A percentile compares a stretch with the other conserved stretches of the same genome.
Evolutionary conservation across 331 rosid genomes (phyloP).

Genomic region (Dryas integrifolia): DNA sequence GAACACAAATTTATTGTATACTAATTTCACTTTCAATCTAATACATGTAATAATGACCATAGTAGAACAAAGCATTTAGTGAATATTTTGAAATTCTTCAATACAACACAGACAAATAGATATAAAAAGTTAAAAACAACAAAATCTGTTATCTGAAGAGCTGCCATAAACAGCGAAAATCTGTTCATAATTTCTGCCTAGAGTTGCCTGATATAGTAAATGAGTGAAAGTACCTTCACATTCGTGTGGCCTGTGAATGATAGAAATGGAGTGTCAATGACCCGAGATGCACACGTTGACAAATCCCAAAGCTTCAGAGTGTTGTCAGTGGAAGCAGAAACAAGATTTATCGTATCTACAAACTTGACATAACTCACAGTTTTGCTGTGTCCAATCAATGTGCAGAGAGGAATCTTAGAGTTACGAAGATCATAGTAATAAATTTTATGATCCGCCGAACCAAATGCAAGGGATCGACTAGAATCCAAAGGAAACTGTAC

Average conservation of each 20-base stretch:
- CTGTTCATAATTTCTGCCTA: not conserved
- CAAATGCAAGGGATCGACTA: conserved; percentile 81
- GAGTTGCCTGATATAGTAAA: conserved; percentile 6
- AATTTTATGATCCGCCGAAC: conserved; percentile 90
- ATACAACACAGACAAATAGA: not conserved
- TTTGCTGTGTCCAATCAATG: conserved; percentile 79
- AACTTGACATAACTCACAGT: conserved; percentile 95
- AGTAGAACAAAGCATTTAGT: not conserved
- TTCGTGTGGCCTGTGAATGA: conserved; percentile 84
- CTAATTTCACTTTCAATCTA: not conserved
- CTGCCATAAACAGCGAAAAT: not conserved
- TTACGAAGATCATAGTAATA: conserved; percentile 90
- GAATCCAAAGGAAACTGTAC: conserved; percentile 87
- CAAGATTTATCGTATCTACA: conserved; percentile 60
- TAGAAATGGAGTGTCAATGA: conserved; percentile 71
- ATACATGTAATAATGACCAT: not conserved
- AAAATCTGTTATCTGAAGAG: not conserved
- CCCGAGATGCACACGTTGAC: conserved; percentile 71
- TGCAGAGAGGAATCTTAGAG: conserved; percentile 66
- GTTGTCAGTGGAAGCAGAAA: conserved; percentile 91
- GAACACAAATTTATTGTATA: not conserved
- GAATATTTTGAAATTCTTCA: not conserved
- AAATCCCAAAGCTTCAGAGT: conserved; percentile 97
- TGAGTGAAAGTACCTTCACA: conserved; percentile 65
- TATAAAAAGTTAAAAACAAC: not conserved